Conservation (phyloP, 2,329 filamentous ascomycete genomes). For the Tolypocladium inflatum region DNA sequence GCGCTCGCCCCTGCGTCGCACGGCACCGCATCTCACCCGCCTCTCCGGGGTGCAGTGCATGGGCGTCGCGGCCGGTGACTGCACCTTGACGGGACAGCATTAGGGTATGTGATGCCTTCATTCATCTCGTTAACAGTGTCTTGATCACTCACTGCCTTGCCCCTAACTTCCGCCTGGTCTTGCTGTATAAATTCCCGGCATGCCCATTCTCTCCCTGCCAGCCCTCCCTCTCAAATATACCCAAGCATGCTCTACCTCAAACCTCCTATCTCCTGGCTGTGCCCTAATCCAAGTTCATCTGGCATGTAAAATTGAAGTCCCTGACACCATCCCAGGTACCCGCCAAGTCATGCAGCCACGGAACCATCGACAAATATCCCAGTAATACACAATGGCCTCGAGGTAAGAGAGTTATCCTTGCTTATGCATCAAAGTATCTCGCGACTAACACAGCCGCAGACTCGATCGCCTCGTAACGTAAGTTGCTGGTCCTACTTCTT, state of each 20-base stretch:
- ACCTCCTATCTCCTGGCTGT: not conserved
- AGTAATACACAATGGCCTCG: constrained; percentile 43
- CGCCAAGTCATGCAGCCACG: constrained; percentile 17
- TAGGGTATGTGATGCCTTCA: not conserved
- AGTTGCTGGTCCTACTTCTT: constrained; percentile 29
- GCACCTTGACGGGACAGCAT: constrained; percentile 7
- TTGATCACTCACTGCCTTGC: too few species aligned
- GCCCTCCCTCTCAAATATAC: not conserved
- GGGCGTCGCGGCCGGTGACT: constrained; percentile 7
- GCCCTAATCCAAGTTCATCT: not conserved
- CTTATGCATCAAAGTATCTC: not conserved
- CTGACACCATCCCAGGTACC: not conserved
- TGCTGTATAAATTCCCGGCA: not conserved
- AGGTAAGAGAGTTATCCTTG: constrained; percentile 28
- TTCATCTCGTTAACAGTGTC: not conserved
- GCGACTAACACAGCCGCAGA: constrained; percentile 32
- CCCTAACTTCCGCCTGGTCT: not conserved
- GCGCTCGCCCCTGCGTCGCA: not conserved
- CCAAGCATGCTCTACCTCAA: not conserved
- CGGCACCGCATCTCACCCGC: not conserved
- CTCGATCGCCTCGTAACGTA: constrained; percentile 81
- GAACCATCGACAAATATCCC: constrained; percentile 8
- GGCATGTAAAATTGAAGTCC: not conserved
- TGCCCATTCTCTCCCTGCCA: not conserved
- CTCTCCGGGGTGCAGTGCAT: constrained; percentile 8